Percentiles rank a stretch among this genome's conserved stretches.
phyloP scores from a whole-genome alignment of 2,329 filamentous ascomycete species.

The Alternaria postmessia region DNA sequence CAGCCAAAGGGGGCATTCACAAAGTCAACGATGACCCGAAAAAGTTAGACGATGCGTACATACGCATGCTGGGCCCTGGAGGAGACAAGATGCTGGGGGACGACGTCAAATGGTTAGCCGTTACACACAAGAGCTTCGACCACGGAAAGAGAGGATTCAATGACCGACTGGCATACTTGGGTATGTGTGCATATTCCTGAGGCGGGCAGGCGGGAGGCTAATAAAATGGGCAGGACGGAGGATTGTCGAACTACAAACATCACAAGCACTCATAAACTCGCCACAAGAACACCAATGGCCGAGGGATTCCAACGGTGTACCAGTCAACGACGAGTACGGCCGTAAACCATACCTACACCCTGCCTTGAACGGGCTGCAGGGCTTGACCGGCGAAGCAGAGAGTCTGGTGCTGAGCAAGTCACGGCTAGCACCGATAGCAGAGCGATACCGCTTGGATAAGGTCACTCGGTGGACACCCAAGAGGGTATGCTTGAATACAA shows the following conservation, averaged over 20 bases:
- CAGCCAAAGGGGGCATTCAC: slow-evolving; percentile 67
- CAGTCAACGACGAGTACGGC: slow-evolving; percentile 50
- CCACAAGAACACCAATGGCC: slow-evolving; percentile 47
- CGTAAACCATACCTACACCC: slow-evolving; percentile 74
- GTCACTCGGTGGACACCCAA: slow-evolving; percentile 90
- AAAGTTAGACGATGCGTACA: slow-evolving; percentile 79
- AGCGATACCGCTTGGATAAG: slow-evolving; percentile 72
- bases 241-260: slow-evolving; percentile 70
- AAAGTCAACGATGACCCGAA: slow-evolving; percentile 77
- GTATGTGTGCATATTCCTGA: slow-evolving; percentile 59
- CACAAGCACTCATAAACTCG: slow-evolving; percentile 66
- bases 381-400: slow-evolving; percentile 70
- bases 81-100: slow-evolving; percentile 81
- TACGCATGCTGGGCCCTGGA: slow-evolving; percentile 74
- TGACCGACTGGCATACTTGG: slow-evolving; percentile 87
- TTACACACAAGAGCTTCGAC: slow-evolving; percentile 98
- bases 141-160: slow-evolving; percentile 95
- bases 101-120: slow-evolving; percentile 93
- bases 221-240: slow-evolving; percentile 62
- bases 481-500: slow-evolving; percentile 65
- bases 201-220: slow-evolving; percentile 13
- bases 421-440: slow-evolving; percentile 72
- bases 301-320: slow-evolving; percentile 25
- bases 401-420: slow-evolving; percentile 68
- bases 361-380: slow-evolving; percentile 75